Evolutionary conservation across 345 rosid species (phyloP).

Genomic region (Eucalyptus caleyi): DNA sequence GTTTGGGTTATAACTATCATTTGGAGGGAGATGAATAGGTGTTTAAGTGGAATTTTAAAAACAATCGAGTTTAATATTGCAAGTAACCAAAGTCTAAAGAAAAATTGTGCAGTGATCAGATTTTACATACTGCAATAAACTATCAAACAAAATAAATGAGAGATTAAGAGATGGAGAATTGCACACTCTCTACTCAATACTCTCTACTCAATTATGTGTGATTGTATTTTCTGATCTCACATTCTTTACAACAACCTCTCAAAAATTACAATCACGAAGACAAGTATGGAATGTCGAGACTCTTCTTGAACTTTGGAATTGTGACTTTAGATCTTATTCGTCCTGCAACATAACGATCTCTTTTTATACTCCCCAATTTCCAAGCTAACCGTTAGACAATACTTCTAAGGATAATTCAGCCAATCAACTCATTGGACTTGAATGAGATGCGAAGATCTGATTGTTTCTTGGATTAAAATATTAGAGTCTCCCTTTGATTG

Average conservation of each 20-base stretch:
- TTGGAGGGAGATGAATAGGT: no score
- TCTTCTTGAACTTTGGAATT: background rate
- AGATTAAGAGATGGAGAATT: background rate
- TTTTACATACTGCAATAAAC: background rate
- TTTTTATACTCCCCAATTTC: background rate
- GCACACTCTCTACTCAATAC: background rate
- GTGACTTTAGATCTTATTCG: background rate
- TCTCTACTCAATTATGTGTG: background rate
- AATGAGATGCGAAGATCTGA: no score
- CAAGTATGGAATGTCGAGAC: background rate
- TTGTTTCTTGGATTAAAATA: no score
- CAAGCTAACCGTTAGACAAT: background rate
- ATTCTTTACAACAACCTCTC: background rate
- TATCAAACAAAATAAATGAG: background rate
- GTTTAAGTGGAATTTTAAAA: no score
- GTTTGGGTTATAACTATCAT: no score
- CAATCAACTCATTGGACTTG: no score
- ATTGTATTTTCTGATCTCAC: no score
- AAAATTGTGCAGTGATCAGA: no score
- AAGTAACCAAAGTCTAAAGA: no score
- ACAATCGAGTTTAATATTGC: no score
- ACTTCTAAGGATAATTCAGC: no score
- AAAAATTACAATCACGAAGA: background rate
- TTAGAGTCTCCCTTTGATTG: background rate
- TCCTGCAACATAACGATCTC: background rate